Base-by-base conservation (phyloP, 78 protist genomes). In the Dictyostelium intermedium region DNA sequence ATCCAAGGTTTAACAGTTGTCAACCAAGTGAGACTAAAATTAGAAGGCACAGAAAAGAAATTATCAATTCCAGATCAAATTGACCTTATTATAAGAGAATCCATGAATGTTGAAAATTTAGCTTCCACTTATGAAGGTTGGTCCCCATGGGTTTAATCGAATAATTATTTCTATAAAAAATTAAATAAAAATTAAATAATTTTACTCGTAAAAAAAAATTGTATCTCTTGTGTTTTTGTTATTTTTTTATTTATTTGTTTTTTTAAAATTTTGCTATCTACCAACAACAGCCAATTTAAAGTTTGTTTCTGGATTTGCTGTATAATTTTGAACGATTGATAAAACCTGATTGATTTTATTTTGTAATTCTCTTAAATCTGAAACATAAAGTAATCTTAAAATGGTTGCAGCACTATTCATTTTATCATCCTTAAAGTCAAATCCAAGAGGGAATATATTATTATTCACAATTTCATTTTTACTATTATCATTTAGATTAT, bases 241-340 rank as follows among this genome's bases (percentile, higher is more conserved):
- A 45, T 45, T 50, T 50, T 16, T 50, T 50, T 13, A 50, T 50
- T 16, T 50, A 7, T 50, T 16, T 50, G 11, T 50, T 16, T 16
- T 50, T 2, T 50, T 9, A 45, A 45, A 45, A 45, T 4, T 1
- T 45, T 45, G 16, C 56, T 80, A 89, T 89, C 94, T 89, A 16
- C 94, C 94, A 34, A 89, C 94, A 10, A 80, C 94, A n/a, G 86
- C 94, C 5, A 89, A 35, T 70, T 74, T 69, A 81, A 89, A 89
- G 35, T 89, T 89, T n/a, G 94, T 89, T 47, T 89, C 78, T 34
- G 94, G 94, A 78, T 89, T 85, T 32, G 94, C 94, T 1, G 94
- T 63, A 50, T 37, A 80, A 34, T 32, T 80, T 70, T 89, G 94
- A 16, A 89, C 94, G 9, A 63, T 60, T 27, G 85, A 84, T 35